Evolutionary conservation across 1,284 basidiomycete genomes (phyloP).

Genomic region (Tilletia horrida): DNA sequence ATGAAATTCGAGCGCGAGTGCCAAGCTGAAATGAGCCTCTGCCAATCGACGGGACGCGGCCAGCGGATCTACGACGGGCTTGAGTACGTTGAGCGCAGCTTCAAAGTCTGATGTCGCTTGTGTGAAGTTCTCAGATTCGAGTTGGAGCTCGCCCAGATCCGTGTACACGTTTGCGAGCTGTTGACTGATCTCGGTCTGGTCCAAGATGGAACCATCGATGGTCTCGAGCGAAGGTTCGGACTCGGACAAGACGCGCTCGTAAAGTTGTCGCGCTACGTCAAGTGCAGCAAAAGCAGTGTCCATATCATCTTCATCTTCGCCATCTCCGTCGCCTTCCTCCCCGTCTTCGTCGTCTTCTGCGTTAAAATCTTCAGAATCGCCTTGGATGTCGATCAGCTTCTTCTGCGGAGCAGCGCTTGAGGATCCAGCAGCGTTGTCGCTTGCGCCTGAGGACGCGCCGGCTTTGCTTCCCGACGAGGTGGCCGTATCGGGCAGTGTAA

Average conservation of each 20-base stretch:
- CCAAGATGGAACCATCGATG: background rate
- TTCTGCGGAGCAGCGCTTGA: background rate
- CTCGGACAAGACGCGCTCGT: slow-evolving; percentile 1
- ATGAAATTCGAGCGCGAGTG: slow-evolving; percentile 5
- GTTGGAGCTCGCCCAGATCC: slow-evolving; percentile 12
- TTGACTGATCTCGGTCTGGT: background rate
- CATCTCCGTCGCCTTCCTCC: background rate
- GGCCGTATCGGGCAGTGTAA: background rate
- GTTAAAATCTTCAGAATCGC: background rate
- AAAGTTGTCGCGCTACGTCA: slow-evolving; percentile 5
- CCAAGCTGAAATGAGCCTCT: slow-evolving; percentile 8
- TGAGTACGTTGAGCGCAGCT: slow-evolving; percentile 3
- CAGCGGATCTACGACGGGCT: background rate
- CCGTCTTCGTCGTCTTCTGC: slow-evolving; percentile 5
- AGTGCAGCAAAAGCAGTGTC: slow-evolving; percentile 9
- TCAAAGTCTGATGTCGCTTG: background rate
- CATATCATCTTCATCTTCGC: slow-evolving; percentile 1
- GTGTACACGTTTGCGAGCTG: slow-evolving; percentile 12
- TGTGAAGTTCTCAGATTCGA: slow-evolving; percentile 10
- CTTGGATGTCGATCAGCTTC: slow-evolving; percentile 3
- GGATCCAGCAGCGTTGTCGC: background rate
- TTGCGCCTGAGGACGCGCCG: background rate
- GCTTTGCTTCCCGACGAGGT: background rate
- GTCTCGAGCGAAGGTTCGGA: background rate
- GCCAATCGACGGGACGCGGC: slow-evolving; percentile 1